Conservation (phyloP, 805 yeast species). For the Sugiyamaella mastotermitis region DNA sequence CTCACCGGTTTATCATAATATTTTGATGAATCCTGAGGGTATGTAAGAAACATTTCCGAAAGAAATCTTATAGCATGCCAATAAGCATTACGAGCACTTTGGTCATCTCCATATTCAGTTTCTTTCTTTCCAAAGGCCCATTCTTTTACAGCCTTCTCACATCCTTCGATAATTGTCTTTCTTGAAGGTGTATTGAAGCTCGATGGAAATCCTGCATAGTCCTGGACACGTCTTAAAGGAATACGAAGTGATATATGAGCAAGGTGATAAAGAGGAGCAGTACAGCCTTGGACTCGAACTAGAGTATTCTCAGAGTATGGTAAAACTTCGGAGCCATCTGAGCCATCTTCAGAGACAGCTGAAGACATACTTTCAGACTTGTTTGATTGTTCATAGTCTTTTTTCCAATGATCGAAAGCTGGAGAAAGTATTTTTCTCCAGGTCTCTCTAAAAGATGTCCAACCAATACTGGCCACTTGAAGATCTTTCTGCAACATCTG, state of each 20-base stretch:
- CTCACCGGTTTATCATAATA: slow-evolving; percentile 3
- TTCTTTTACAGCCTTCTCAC: slow-evolving; percentile 35
- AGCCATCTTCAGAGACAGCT: background rate
- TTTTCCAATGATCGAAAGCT: slow-evolving; percentile 65
- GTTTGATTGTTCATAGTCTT: slow-evolving; percentile 12
- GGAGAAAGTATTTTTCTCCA: slow-evolving; percentile 73
- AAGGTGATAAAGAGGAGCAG: slow-evolving; percentile 63
- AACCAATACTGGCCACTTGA: slow-evolving; percentile 46
- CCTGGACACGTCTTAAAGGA: slow-evolving; percentile 71
- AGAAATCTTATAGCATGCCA: slow-evolving; percentile 57
- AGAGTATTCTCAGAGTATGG: background rate
- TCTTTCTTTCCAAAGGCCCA: slow-evolving; percentile 42
- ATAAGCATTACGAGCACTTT: slow-evolving; percentile 46
- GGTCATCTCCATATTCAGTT: slow-evolving; percentile 43
- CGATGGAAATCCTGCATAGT: slow-evolving; percentile 77
- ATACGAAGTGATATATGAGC: slow-evolving; percentile 66
- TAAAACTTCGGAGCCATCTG: too few relatives aligned
- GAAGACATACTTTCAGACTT: background rate
- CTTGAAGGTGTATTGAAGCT: slow-evolving; percentile 42
- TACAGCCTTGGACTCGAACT: slow-evolving; percentile 37
- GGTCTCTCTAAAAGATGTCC: slow-evolving; percentile 35
- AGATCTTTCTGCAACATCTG: slow-evolving; percentile 70
- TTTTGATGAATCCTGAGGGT: too few relatives aligned
- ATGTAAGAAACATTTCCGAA: slow-evolving; percentile 47
- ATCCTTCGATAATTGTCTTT: slow-evolving; percentile 48